These are phyloP conservation scores for Solanum neorickii DNA, from an alignment of 257 asterid species.

Conservation along the genomic window DNA sequence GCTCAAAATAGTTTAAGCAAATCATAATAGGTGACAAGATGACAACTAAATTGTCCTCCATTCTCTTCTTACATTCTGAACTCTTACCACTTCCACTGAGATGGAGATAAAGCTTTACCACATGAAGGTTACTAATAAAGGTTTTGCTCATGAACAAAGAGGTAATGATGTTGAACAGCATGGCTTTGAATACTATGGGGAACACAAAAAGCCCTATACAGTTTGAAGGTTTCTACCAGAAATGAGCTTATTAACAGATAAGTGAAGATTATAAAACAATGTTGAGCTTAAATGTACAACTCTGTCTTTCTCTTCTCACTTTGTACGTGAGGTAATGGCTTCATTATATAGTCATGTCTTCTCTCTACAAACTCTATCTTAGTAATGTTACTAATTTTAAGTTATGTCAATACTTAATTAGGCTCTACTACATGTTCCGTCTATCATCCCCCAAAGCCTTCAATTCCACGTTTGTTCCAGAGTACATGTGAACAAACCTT, in stretches of 20 bases:
- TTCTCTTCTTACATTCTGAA: not conserved
- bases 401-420: not conserved
- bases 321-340: not conserved
- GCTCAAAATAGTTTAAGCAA: not conserved
- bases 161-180: not conserved
- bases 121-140: not conserved
- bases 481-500: not conserved
- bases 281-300: not conserved
- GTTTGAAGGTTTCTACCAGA: not conserved
- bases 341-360: not conserved
- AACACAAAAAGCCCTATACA: not conserved
- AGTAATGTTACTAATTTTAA: not conserved
- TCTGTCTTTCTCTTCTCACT: not conserved
- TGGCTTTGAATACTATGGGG: not conserved
- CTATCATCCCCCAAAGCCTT: not conserved
- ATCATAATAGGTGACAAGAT: not conserved
- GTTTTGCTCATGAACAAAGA: not conserved
- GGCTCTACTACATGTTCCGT: not conserved
- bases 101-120: not conserved
- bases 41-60: not conserved
- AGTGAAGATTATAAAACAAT: not conserved
- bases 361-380: not conserved
- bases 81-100: not conserved
- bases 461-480: not conserved
- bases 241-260: not conserved